Conservation (phyloP, 495 filamentous ascomycete species). For the Astrothelium macrocarpum region DNA sequence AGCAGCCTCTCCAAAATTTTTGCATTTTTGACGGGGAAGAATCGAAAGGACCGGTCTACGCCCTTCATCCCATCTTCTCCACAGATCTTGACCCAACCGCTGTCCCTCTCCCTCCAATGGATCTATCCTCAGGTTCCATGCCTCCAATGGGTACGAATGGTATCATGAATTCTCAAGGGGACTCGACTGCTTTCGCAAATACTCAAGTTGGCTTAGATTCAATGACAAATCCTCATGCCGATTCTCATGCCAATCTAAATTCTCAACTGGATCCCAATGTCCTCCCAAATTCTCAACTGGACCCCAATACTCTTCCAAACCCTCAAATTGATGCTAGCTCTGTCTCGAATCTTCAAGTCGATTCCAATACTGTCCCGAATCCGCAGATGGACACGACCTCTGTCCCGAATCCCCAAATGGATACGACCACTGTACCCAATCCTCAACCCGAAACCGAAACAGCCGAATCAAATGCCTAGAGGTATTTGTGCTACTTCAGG, state of each 20-base stretch:
- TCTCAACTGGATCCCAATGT: not conserved
- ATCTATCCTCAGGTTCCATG: not conserved
- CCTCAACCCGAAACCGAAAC: not conserved
- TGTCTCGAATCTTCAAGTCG: not conserved
- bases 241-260: not conserved
- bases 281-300: not conserved
- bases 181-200: not conserved
- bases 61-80: conserved; percentile 61
- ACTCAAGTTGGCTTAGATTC: not conserved
- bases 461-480: not conserved
- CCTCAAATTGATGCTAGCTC: not conserved
- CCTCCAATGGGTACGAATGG: not conserved
- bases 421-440: not conserved
- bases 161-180: not conserved
- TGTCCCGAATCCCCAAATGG: not conserved
- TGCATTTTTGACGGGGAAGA: conserved; percentile 81
- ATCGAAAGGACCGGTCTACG: conserved; percentile 66
- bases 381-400: not conserved
- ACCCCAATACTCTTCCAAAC: not conserved
- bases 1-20: conserved; percentile 94
- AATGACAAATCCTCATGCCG: not conserved
- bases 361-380: not conserved
- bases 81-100: not conserved
- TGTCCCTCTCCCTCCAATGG: not conserved
- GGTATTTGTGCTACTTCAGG: not conserved